Evolutionary conservation across 352 stramenopile genomes (phyloP), one percentile per base, ranked within the genome.

Genomic region (Globisporangium carolinianum): DNA sequence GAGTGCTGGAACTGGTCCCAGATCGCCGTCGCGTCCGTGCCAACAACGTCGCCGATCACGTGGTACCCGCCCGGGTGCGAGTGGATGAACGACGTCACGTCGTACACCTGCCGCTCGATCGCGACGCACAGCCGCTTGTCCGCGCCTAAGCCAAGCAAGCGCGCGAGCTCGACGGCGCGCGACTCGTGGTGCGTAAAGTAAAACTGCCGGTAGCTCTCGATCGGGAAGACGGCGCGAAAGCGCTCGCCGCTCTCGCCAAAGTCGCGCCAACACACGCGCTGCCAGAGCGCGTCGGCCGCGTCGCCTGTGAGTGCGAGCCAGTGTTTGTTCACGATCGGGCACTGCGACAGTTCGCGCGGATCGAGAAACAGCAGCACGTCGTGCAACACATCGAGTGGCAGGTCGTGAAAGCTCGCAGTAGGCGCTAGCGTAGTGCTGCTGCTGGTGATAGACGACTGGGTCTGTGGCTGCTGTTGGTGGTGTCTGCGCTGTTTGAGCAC

Each of bases 1-100:
- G 79, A 89, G 65, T 91, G 81, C 42, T 75, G 75, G 53, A 89
- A 89, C 49, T 88, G 67, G 51, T 88, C 73, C 81, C 81, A 91
- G 15, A 87, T 63, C 12, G 73, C 68, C 0, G 76, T 84, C 37
- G 81, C 79, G 68, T 89, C 79, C 0, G 75, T 89, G 38, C 81
- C 81, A 37, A 89, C 63, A 3, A 80, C 79, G 55, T 91, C 81
- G 41, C 71, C 73, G 45, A 91, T 86, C 24, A 91, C 81, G 62
- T 87, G 79, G 35, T 78, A 70, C 12, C 81, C 81, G 6, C 81
- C 81, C 5, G 78, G 81, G 59, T 91, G 81, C 50, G 75, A 56
- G 39, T 89, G 71, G 17, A 88, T 55, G 51, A 91, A 91, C 48
- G 69, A 61, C 47, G 76, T 87, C 6, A 89, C 66, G 67, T 88